Conservation (phyloP, 1,139 yeast genomes). For the Candida albicans region DNA sequence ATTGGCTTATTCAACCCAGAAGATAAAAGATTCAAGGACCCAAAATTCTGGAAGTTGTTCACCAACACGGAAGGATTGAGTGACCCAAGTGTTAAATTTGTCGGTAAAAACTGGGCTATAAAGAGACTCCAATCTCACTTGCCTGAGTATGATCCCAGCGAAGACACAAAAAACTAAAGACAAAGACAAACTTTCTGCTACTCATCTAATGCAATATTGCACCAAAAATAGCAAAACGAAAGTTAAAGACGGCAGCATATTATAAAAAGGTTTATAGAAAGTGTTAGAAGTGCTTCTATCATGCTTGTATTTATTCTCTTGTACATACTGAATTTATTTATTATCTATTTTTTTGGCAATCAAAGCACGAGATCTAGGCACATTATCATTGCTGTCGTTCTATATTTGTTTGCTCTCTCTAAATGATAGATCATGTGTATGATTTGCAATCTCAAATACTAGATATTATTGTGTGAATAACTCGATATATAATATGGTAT, state of each 20-base stretch:
- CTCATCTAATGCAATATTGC: background rate
- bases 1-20: conserved; percentile 56
- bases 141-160: conserved; percentile 33
- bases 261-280: no score
- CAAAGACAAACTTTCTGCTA: background rate
- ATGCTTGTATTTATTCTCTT: no score
- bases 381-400: no score
- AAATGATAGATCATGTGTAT: no score
- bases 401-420: no score
- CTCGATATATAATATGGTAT: no score
- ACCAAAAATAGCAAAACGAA: background rate
- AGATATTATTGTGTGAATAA: no score
- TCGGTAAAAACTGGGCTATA: conserved; percentile 81
- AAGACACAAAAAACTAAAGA: conserved; percentile 1
- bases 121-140: conserved; percentile 63
- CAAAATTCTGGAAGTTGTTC: conserved; percentile 69
- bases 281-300: no score
- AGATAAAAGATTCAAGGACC: conserved; percentile 60
- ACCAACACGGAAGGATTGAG: conserved; percentile 64
- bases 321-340: no score
- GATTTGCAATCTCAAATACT: no score
- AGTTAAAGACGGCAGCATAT: background rate
- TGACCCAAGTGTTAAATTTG: conserved; percentile 65
- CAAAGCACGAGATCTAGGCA: no score
- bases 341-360: no score